Base-by-base conservation (phyloP, 805 yeast genomes). In the Cephaloascus albidus region DNA sequence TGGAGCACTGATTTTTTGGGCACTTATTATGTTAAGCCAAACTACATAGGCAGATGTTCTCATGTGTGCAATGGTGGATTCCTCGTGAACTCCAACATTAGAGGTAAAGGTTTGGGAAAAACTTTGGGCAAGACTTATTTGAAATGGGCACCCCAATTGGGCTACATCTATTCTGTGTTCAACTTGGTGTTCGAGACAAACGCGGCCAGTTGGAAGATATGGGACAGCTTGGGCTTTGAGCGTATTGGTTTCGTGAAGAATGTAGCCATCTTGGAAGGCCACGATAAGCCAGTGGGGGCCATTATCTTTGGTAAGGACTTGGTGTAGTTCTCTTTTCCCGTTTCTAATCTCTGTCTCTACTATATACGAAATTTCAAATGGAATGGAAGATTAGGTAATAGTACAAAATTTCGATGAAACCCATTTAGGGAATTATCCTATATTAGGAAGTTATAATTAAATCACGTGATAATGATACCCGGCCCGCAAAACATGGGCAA, bases 51-150 rank as follows among this genome's bases (percentile, higher is more conserved):
- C 6, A 72, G 95, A 42, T 81, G 90, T 45, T 77, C 93, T 0
- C 96, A 89, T 51, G 81, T 76, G 20, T 86, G 96, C 51, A 89
- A 89, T 55, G 96, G 80, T 0, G 96, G 94, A 0, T 89, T 89
- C 52, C 54, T 87, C 10, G 95, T 89, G 4, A 73, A 73, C 42
- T 65, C 68, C 6, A 45, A 45, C 0, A 61, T 63, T 19, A 70
- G 97, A 44, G 93, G 94, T 0, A 56, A 68, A 36, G 81, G 83
- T 8, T 58, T 85, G 14, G 96, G 96, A 1, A 68, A 61, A 28
- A 70, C 70, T n/a, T 52, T 89, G 52, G 97, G 94, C 4, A 61
- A 62, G 40, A 61, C 71, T 34, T 89, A 85, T 53, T 53, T 87
- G 35, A 54, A 60, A 38, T 78, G 81, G 76, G 96, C 93, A 0